Evolutionary conservation across 2,329 filamentous ascomycete species (phyloP).

Genomic region (Aspergillus luchuensis): DNA sequence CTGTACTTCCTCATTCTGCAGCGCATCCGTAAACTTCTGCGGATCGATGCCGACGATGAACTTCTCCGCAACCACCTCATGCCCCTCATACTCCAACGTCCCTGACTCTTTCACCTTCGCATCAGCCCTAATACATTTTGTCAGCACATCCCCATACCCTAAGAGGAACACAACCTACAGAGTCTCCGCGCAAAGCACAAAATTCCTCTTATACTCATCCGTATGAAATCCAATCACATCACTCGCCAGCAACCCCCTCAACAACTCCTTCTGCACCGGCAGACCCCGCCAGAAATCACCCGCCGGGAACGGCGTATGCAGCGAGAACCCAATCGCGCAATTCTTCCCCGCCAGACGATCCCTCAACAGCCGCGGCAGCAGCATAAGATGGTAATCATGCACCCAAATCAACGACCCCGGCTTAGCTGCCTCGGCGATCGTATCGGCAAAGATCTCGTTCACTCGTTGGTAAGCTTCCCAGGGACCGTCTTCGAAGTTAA

Average conservation of each 20-base stretch:
- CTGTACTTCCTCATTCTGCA: slow-evolving; percentile 75
- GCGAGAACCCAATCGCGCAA: slow-evolving; percentile 91
- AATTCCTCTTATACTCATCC: slow-evolving; percentile 93
- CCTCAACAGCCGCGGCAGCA: slow-evolving; percentile 86
- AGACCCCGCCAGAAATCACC: slow-evolving; percentile 91
- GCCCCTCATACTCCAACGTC: slow-evolving; percentile 74
- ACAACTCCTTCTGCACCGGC: slow-evolving; percentile 79
- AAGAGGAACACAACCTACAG: slow-evolving; percentile 44
- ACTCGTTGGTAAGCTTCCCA: slow-evolving; percentile 89
- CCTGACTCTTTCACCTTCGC: slow-evolving; percentile 69
- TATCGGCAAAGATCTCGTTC: slow-evolving; percentile 84
- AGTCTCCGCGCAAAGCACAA: slow-evolving; percentile 85
- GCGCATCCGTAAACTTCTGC: slow-evolving; percentile 83
- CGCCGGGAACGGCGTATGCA: slow-evolving; percentile 92
- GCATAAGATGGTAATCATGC: slow-evolving; percentile 95
- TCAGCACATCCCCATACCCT: neutral
- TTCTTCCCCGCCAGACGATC: slow-evolving; percentile 73
- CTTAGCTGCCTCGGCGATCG: slow-evolving; percentile 75
- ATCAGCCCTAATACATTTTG: slow-evolving; percentile 26
- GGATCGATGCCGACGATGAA: slow-evolving; percentile 97
- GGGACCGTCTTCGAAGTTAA: slow-evolving; percentile 86
- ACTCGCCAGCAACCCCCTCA: slow-evolving; percentile 80
- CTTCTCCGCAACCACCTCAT: slow-evolving; percentile 79
- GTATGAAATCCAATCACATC: slow-evolving; percentile 97
- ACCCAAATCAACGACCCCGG: slow-evolving; percentile 92